phyloP scores from a whole-genome alignment of 208 protist genomes.

The Acanthamoeba triangularis region DNA sequence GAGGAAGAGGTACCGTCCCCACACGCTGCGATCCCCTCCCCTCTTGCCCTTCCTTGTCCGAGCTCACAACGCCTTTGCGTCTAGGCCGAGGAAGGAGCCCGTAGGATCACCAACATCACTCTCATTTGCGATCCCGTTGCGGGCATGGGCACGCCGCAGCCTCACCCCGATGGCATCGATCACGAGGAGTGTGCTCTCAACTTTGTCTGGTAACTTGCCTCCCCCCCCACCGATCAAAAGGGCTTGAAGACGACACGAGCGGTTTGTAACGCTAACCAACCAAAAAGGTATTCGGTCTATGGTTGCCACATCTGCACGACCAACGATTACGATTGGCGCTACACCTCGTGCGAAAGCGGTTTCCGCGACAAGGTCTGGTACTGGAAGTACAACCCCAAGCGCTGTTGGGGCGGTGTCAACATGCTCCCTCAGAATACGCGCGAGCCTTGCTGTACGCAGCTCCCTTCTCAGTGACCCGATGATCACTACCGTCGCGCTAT shows the following conservation, averaged over 20 bases:
- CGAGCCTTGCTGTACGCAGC: conserved; percentile 19
- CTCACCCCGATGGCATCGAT: conserved; percentile 12
- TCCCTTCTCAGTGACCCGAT: not conserved
- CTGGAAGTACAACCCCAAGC: conserved; percentile 79
- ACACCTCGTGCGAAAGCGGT: conserved; percentile 70
- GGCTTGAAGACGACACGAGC: not conserved
- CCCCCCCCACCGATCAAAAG: not conserved
- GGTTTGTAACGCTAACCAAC: too few species aligned
- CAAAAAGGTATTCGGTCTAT: conserved; percentile 63
- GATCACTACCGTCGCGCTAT: not conserved
- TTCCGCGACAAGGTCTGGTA: conserved; percentile 31
- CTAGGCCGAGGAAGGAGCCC: not conserved
- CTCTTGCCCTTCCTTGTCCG: not conserved
- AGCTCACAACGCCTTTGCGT: too few species aligned
- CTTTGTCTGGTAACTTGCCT: conserved; percentile 6
- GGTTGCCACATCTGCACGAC: conserved; percentile 71
- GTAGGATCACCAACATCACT: conserved; percentile 65
- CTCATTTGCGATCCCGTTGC: conserved; percentile 74
- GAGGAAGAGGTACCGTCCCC: not conserved
- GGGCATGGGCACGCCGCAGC: conserved; percentile 36
- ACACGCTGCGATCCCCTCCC: too few species aligned
- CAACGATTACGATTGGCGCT: conserved; percentile 71
- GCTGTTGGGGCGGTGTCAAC: conserved; percentile 35
- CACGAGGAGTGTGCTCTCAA: conserved; percentile 15
- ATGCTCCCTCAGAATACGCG: conserved; percentile 22